Evolutionary conservation across 768 basidiomycete species (phyloP).

Genomic region (Tylopilus plumbeoviolaceoides): DNA sequence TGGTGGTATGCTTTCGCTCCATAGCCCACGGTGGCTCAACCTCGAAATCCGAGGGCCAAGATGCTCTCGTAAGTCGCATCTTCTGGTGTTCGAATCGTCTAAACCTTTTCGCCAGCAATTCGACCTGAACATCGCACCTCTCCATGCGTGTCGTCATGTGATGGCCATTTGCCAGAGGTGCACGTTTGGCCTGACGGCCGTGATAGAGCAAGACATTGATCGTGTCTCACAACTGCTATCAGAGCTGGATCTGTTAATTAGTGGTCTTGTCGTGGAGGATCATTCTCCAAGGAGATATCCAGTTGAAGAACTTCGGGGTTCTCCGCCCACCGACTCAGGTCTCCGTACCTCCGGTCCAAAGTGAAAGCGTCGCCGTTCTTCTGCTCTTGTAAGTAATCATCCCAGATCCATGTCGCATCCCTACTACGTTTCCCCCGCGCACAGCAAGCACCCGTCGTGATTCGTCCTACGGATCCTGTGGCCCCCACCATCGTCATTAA

Average conservation of each 20-base stretch:
- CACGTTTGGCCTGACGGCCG: background rate
- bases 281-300: background rate
- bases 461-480: background rate
- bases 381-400: background rate
- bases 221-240: background rate
- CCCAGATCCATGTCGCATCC: background rate
- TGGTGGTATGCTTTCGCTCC: too few species aligned
- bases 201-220: background rate
- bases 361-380: background rate
- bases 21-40: too few species aligned
- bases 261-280: constrained; percentile 8
- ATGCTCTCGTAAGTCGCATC: background rate
- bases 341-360: constrained; percentile 1
- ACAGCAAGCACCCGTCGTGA: background rate
- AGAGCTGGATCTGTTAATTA: constrained; percentile 35
- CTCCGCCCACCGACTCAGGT: background rate
- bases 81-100: background rate
- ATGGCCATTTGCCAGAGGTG: background rate
- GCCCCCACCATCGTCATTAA: background rate
- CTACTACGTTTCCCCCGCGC: background rate
- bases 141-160: background rate
- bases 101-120: background rate
- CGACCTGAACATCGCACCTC: background rate
- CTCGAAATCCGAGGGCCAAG: too few species aligned
- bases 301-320: background rate